Conservation (phyloP, 768 basidiomycete genomes). For the Rhizopogon vinicolor region DNA sequence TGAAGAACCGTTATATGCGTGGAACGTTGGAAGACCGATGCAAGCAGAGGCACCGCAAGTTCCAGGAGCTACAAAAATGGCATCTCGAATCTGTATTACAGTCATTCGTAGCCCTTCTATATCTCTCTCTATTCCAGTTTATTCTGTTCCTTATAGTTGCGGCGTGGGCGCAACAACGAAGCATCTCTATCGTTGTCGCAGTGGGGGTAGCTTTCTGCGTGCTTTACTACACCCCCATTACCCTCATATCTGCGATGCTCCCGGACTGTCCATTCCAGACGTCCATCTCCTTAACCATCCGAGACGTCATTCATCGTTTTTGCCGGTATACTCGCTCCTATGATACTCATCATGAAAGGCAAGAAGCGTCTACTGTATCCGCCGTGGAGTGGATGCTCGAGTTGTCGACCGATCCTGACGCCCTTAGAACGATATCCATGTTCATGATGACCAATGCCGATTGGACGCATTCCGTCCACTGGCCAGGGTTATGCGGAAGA, state of each 20-base stretch:
- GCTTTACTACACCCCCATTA: slow-evolving; percentile 2
- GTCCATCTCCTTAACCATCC: not conserved
- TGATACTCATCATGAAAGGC: too few species aligned
- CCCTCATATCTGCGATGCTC: not conserved
- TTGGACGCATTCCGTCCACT: too few species aligned
- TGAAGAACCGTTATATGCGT: not conserved
- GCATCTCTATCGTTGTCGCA: slow-evolving; percentile 4
- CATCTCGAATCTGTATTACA: slow-evolving; percentile 3
- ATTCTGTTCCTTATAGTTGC: not conserved
- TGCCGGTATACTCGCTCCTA: too few species aligned
- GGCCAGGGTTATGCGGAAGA: too few species aligned
- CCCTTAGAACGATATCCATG: not conserved
- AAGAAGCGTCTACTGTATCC: too few species aligned
- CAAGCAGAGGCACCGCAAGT: not conserved
- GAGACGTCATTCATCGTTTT: not conserved
- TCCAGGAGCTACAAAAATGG: slow-evolving; percentile 5
- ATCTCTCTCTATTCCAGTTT: slow-evolving; percentile 5
- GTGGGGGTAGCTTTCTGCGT: not conserved
- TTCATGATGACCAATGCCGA: not conserved
- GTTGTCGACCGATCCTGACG: slow-evolving; percentile 8
- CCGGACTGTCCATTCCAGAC: slow-evolving; percentile 7
- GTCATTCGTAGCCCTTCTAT: slow-evolving; percentile 2
- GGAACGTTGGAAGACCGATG: slow-evolving; percentile 4
- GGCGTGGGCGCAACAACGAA: not conserved
- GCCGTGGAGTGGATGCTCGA: slow-evolving; percentile 4